A percentile compares a stretch with the other conserved stretches of the same genome.
Evolutionary conservation across 1,284 basidiomycete genomes (phyloP).

Genomic region (Boletellus deceptivus): DNA sequence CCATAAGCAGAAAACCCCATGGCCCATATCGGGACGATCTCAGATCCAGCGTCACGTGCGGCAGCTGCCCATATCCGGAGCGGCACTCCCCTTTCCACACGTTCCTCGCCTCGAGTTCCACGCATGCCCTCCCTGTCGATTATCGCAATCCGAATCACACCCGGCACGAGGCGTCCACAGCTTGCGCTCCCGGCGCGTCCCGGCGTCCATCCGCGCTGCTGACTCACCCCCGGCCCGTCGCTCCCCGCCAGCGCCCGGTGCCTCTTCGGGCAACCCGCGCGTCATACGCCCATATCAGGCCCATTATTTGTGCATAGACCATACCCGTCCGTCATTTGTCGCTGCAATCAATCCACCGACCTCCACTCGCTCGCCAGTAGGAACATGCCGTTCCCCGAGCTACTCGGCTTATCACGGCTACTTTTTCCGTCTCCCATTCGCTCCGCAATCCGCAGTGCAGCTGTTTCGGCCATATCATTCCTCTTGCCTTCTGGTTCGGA

Average conservation of each 20-base stretch:
- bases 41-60: constrained; percentile 31
- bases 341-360: constrained; percentile 16
- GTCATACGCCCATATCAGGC: constrained; percentile 7
- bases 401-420: neutral
- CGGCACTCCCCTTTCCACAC: constrained; percentile 18
- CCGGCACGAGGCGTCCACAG: neutral
- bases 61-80: constrained; percentile 16
- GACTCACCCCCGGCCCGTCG: neutral
- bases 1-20: constrained; percentile 26
- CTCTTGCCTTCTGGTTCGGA: neutral
- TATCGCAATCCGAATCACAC: constrained; percentile 29
- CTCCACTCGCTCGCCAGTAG: constrained; percentile 6
- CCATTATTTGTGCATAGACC: too few relatives aligned
- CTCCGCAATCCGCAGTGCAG: too few relatives aligned
- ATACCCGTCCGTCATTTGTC: neutral
- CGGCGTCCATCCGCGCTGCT: neutral
- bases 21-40: constrained; percentile 25
- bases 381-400: constrained; percentile 13
- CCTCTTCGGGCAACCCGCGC: constrained; percentile 9
- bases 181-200: neutral
- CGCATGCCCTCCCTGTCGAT: constrained; percentile 29
- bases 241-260: constrained; percentile 9
- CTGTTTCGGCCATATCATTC: too few relatives aligned
- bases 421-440: neutral
- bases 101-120: constrained; percentile 31